Conservation (phyloP, 1,139 yeast species). For the Magnusiomyces fungicola region DNA sequence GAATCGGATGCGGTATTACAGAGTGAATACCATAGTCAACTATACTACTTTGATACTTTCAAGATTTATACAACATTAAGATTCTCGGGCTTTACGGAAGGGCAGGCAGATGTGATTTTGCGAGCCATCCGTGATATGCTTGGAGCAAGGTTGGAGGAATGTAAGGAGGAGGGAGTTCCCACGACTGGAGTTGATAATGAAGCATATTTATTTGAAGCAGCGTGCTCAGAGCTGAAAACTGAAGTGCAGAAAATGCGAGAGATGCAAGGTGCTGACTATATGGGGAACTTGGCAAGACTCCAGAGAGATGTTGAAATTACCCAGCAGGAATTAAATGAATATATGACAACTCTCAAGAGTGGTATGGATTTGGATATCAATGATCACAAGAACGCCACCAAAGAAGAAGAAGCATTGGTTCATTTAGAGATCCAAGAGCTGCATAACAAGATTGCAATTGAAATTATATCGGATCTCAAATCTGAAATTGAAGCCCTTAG, state of each 20-base stretch:
- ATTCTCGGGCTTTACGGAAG: conserved; percentile 35
- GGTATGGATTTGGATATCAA: conserved; percentile 79
- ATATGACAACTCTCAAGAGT: conserved; percentile 56
- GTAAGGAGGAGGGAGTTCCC: conserved; percentile 55
- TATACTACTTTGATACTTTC: conserved; percentile 37
- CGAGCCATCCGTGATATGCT: conserved; percentile 33
- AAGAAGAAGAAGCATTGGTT: conserved; percentile 63
- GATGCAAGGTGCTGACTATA: conserved; percentile 58
- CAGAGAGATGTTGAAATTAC: conserved; percentile 65
- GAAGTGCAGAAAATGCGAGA: conserved; percentile 73
- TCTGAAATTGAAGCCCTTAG: conserved; percentile 82
- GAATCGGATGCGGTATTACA: background rate
- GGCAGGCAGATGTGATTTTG: conserved; percentile 37
- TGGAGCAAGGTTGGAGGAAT: conserved; percentile 42
- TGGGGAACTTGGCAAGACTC: conserved; percentile 58
- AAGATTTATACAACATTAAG: conserved; percentile 32
- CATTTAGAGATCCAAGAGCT: conserved; percentile 74
- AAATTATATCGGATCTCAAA: conserved; percentile 71
- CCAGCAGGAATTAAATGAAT: conserved; percentile 71
- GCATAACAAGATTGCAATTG: conserved; percentile 78
- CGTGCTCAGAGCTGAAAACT: conserved; percentile 77
- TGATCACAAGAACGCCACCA: conserved; percentile 81
- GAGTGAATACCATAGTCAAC: background rate
- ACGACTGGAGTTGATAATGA: conserved; percentile 75
- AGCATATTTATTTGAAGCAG: conserved; percentile 82